phyloP scores from a whole-genome alignment of 768 basidiomycete genomes.

The Fistulinella prunicolor region DNA sequence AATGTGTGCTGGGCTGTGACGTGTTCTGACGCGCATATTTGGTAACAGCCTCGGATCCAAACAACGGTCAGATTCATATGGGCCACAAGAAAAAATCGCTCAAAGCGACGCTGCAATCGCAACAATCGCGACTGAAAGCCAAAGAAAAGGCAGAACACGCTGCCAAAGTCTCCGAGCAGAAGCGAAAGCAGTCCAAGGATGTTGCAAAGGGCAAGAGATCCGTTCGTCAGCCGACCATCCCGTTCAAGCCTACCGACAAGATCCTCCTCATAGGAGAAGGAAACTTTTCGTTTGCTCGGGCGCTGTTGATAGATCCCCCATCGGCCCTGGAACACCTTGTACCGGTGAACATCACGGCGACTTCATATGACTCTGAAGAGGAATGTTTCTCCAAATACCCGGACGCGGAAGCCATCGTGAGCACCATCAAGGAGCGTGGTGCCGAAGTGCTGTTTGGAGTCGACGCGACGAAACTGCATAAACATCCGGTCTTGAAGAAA shows the following conservation, averaged over 20 bases:
- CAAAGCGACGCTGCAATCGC: slow-evolving; percentile 65
- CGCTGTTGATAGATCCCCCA: slow-evolving; percentile 55
- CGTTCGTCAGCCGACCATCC: slow-evolving; percentile 49
- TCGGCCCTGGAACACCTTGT: slow-evolving; percentile 50
- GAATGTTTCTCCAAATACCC: slow-evolving; percentile 83
- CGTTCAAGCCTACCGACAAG: slow-evolving; percentile 60
- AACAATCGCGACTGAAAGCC: slow-evolving; percentile 61
- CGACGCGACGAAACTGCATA: slow-evolving; percentile 80
- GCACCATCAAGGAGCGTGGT: slow-evolving; percentile 52
- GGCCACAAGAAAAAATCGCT: slow-evolving; percentile 58
- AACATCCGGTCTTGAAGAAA: slow-evolving; percentile 52
- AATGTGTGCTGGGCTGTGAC: slow-evolving; percentile 4
- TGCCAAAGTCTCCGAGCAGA: slow-evolving; percentile 41
- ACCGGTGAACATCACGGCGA: slow-evolving; percentile 72
- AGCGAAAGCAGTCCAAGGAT: slow-evolving; percentile 31
- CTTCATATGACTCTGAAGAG: slow-evolving; percentile 77
- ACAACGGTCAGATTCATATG: slow-evolving; percentile 23
- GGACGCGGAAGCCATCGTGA: slow-evolving; percentile 60
- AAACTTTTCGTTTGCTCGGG: slow-evolving; percentile 88
- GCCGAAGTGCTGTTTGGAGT: slow-evolving; percentile 74
- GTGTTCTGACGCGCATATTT: slow-evolving; percentile 26
- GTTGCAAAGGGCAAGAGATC: slow-evolving; percentile 38
- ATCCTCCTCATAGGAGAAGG: slow-evolving; percentile 89
- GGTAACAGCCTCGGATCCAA: slow-evolving; percentile 28
- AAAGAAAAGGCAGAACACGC: slow-evolving; percentile 60